Evolutionary conservation across 2,329 filamentous ascomycete species (phyloP).

Genomic region (Colletotrichum aenigma): DNA sequence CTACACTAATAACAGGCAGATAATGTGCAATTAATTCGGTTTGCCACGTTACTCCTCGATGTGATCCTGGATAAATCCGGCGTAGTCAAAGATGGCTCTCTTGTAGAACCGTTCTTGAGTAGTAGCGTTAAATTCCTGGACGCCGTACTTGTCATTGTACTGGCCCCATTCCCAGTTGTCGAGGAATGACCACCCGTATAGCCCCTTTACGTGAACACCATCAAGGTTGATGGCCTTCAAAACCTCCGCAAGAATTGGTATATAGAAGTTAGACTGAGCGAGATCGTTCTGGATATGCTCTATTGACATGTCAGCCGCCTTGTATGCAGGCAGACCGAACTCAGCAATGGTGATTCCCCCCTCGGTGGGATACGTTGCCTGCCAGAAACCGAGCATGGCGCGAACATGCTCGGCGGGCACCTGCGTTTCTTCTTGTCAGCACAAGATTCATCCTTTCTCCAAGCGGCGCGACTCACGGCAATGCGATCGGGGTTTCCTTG

Average conservation of each 20-base stretch:
- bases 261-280: slow-evolving; percentile 60
- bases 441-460: not conserved
- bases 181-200: slow-evolving; percentile 56
- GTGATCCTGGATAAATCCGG: slow-evolving; percentile 44
- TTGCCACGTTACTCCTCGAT: not conserved
- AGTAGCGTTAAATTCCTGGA: slow-evolving; percentile 60
- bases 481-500: slow-evolving; percentile 56
- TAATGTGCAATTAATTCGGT: accelerated
- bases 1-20: accelerated
- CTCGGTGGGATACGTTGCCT: slow-evolving; percentile 51
- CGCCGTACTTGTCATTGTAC: slow-evolving; percentile 48
- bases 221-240: slow-evolving; percentile 62
- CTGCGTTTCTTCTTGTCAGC: not conserved
- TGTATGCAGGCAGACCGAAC: slow-evolving; percentile 61
- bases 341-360: slow-evolving; percentile 54
- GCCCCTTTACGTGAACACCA: slow-evolving; percentile 56
- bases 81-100: slow-evolving; percentile 62
- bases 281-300: slow-evolving; percentile 43
- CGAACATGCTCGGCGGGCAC: slow-evolving; percentile 58
- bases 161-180: slow-evolving; percentile 53
- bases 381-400: slow-evolving; percentile 59
- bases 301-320: slow-evolving; percentile 45
- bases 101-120: slow-evolving; percentile 56
- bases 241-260: slow-evolving; percentile 53
- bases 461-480: not conserved